Evolutionary conservation across 2,329 filamentous ascomycete genomes (phyloP).

Genomic region (Bipolaris oryzae): DNA sequence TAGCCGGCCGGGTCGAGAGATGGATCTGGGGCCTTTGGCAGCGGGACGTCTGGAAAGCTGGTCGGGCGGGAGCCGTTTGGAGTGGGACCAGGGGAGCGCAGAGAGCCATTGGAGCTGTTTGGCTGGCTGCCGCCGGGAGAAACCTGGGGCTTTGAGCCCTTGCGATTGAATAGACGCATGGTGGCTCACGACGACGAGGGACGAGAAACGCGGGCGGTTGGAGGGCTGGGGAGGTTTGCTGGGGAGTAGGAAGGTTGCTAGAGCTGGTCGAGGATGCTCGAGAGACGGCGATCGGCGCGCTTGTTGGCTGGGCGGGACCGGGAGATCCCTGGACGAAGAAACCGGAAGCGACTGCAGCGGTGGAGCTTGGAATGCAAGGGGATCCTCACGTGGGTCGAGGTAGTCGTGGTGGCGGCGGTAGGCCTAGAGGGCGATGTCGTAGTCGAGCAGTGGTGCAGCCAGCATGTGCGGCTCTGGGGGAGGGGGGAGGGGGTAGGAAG

Average conservation of each 20-base stretch:
- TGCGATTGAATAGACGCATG: constrained; percentile 62
- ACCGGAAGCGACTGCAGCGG: constrained; percentile 17
- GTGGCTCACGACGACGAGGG: constrained; percentile 22
- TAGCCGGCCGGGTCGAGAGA: constrained; percentile 87
- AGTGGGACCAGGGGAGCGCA: constrained; percentile 57
- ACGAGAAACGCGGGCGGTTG: constrained; percentile 9
- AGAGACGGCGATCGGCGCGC: constrained; percentile 30
- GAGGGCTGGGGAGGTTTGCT: constrained; percentile 13
- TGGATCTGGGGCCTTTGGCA: constrained; percentile 86
- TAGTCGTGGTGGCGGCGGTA: background rate
- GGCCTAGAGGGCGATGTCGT: background rate
- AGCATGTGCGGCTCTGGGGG: background rate
- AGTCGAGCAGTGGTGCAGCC: background rate
- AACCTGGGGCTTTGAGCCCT: constrained; percentile 51
- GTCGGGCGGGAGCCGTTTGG: constrained; percentile 48
- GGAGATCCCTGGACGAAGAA: constrained; percentile 28
- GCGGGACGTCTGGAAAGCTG: constrained; percentile 73
- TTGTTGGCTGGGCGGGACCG: constrained; percentile 27
- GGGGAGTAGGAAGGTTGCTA: constrained; percentile 11
- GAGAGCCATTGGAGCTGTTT: constrained; percentile 55
- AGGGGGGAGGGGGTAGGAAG: too few species aligned
- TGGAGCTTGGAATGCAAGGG: constrained; percentile 18
- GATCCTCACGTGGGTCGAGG: constrained; percentile 6
- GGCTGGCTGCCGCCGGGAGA: constrained; percentile 47
- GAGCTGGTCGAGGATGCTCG: constrained; percentile 12